Evolutionary conservation across 345 rosid species (phyloP).

Genomic region (Lepidium aucheri): DNA sequence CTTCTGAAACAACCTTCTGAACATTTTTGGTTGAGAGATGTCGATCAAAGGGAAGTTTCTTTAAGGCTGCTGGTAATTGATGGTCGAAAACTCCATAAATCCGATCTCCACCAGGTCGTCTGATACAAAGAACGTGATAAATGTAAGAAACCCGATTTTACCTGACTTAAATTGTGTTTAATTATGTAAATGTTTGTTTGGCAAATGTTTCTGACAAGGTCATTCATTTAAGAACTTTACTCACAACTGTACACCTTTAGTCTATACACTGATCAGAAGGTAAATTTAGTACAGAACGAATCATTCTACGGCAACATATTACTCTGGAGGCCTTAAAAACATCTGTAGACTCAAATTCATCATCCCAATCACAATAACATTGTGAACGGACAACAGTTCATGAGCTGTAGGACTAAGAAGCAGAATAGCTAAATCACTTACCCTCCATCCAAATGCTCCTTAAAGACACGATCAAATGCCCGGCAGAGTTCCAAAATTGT

Average conservation of each 20-base stretch:
- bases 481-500: slow-evolving; percentile 93
- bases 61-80: slow-evolving; percentile 97
- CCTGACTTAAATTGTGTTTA: not conserved
- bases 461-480: slow-evolving; percentile 95
- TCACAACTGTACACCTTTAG: not conserved
- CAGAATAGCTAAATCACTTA: slow-evolving; percentile 25
- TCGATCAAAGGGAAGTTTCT: slow-evolving; percentile 94
- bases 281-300: not conserved
- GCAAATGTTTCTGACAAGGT: not conserved
- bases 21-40: slow-evolving; percentile 94
- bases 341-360: not conserved
- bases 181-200: not conserved
- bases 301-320: not conserved
- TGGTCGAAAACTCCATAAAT: slow-evolving; percentile 96
- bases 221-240: not conserved
- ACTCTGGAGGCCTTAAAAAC: not conserved
- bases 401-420: not conserved
- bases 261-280: not conserved
- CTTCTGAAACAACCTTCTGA: slow-evolving; percentile 93
- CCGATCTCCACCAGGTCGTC: slow-evolving; percentile 97
- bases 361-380: not conserved
- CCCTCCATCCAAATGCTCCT: slow-evolving; percentile 99
- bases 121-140: slow-evolving; percentile 26
- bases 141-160: not conserved
- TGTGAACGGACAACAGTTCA: not conserved